Percentiles rank a stretch among this genome's conserved stretches.
Conservation (phyloP, 78 protist genomes). For the Isochrysis galbana region DNA sequence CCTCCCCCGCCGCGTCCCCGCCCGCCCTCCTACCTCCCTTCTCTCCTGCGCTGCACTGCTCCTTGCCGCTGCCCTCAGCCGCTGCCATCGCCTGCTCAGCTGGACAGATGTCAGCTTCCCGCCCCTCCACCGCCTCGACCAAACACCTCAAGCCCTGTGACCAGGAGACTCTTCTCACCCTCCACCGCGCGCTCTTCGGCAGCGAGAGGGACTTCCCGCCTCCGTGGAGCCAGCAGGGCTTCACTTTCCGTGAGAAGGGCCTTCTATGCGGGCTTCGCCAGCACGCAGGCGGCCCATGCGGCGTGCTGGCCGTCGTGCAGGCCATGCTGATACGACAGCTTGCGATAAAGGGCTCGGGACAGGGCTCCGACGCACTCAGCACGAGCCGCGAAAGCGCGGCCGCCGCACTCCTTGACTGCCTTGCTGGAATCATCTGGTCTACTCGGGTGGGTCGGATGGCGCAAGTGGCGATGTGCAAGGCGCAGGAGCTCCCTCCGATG, state of each 20-base stretch:
- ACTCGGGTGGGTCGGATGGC: constrained; percentile 8
- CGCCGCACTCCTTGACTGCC: not conserved
- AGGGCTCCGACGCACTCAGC: not conserved
- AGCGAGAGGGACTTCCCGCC: not conserved
- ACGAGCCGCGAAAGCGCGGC: not conserved
- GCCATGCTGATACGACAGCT: not conserved
- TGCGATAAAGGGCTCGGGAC: too few relatives aligned
- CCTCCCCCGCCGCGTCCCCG: too few relatives aligned
- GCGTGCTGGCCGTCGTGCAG: constrained; percentile 63
- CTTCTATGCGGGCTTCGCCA: not conserved
- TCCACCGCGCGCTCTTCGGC: not conserved
- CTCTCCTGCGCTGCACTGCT: too few relatives aligned
- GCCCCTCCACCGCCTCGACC: too few relatives aligned
- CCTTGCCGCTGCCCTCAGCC: too few relatives aligned
- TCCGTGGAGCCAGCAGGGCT: not conserved
- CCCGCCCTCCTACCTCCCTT: too few relatives aligned
- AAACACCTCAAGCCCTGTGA: too few relatives aligned
- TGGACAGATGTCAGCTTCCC: too few relatives aligned
- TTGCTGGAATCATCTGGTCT: constrained; percentile 28
- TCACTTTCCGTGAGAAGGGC: not conserved
- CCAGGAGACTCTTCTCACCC: not conserved
- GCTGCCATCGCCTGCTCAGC: too few relatives aligned
- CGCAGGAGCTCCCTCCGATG: not conserved
- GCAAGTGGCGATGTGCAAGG: not conserved
- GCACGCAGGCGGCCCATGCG: constrained; percentile 67